phyloP scores from a whole-genome alignment of 2,329 filamentous ascomycete genomes.

The Pseudocercospora macadamiae region DNA sequence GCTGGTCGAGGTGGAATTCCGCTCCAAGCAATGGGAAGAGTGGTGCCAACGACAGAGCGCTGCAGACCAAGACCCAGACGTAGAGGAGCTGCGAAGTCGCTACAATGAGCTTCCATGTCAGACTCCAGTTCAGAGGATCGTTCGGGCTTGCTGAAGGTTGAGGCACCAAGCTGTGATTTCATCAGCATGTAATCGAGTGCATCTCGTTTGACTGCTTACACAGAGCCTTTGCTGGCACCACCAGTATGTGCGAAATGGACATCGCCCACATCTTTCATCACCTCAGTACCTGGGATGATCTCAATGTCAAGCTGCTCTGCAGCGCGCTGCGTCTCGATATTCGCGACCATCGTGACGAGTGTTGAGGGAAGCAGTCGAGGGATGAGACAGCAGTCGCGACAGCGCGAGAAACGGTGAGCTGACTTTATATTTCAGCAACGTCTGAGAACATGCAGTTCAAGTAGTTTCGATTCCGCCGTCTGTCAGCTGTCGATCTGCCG shows the following conservation, averaged over 20 bases:
- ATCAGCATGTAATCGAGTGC: background rate
- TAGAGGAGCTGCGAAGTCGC: conserved; percentile 46
- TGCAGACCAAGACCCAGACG: conserved; percentile 48
- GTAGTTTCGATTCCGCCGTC: background rate
- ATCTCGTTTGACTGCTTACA: conserved; percentile 23
- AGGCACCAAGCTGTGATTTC: conserved; percentile 30
- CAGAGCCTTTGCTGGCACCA: conserved; percentile 29
- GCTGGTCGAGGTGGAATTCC: conserved; percentile 46
- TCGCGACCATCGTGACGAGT: conserved; percentile 2
- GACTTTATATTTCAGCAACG: background rate
- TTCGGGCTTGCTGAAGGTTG: conserved; percentile 30
- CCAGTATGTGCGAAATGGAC: conserved; percentile 34
- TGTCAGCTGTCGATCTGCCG: background rate
- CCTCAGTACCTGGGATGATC: conserved; percentile 36
- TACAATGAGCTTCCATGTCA: conserved; percentile 37
- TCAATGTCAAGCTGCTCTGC: conserved; percentile 32
- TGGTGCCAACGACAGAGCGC: conserved; percentile 48
- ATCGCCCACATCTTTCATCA: conserved; percentile 35
- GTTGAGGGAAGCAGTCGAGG: background rate
- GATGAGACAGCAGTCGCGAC: background rate
- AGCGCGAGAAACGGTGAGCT: background rate
- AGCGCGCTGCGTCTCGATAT: conserved; percentile 13
- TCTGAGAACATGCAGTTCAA: background rate
- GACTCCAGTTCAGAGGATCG: conserved; percentile 36
- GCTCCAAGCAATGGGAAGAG: conserved; percentile 48